A percentile compares a stretch with the other conserved stretches of the same genome.
Evolutionary conservation across 2,329 filamentous ascomycete genomes (phyloP).

Genomic region (Didymella pinodella): DNA sequence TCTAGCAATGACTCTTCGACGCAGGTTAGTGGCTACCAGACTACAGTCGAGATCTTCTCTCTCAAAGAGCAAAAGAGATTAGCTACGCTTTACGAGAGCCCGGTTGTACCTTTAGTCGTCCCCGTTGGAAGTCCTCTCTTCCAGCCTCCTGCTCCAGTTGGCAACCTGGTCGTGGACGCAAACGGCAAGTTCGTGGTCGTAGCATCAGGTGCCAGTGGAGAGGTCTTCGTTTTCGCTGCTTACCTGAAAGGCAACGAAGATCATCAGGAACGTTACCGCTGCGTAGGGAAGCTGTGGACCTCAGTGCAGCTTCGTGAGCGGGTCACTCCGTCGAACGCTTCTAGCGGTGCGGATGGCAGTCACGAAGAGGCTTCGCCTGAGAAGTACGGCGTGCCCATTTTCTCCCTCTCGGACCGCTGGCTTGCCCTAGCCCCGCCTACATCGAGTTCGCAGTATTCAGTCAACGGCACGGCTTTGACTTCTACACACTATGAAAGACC

Average conservation of each 20-base stretch:
- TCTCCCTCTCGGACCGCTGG: slow-evolving; percentile 76
- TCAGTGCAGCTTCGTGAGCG: slow-evolving; percentile 68
- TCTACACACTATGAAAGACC: slow-evolving; percentile 60
- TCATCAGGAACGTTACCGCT: slow-evolving; percentile 61
- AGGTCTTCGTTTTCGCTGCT: slow-evolving; percentile 76
- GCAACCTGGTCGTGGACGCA: slow-evolving; percentile 76
- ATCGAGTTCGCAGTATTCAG: slow-evolving; percentile 73
- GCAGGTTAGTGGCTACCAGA: slow-evolving; percentile 74
- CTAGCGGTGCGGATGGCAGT: slow-evolving; percentile 48
- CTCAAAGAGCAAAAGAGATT: slow-evolving; percentile 76
- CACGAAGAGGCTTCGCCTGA: slow-evolving; percentile 43
- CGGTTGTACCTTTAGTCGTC: slow-evolving; percentile 67
- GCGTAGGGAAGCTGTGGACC: slow-evolving; percentile 92
- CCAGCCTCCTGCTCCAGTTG: slow-evolving; percentile 72
- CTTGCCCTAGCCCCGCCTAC: slow-evolving; percentile 77
- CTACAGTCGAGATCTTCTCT: slow-evolving; percentile 88
- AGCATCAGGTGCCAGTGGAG: slow-evolving; percentile 82
- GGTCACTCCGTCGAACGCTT: slow-evolving; percentile 43
- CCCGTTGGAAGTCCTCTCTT: slow-evolving; percentile 68
- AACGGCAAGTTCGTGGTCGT: slow-evolving; percentile 76
- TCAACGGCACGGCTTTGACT: slow-evolving; percentile 71
- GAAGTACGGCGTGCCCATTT: slow-evolving; percentile 67
- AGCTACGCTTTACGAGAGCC: slow-evolving; percentile 75
- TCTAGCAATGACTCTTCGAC: slow-evolving; percentile 36
- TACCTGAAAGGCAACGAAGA: slow-evolving; percentile 40